Conservation (phyloP, 2,329 filamentous ascomycete species). For the Huntiella decipiens region DNA sequence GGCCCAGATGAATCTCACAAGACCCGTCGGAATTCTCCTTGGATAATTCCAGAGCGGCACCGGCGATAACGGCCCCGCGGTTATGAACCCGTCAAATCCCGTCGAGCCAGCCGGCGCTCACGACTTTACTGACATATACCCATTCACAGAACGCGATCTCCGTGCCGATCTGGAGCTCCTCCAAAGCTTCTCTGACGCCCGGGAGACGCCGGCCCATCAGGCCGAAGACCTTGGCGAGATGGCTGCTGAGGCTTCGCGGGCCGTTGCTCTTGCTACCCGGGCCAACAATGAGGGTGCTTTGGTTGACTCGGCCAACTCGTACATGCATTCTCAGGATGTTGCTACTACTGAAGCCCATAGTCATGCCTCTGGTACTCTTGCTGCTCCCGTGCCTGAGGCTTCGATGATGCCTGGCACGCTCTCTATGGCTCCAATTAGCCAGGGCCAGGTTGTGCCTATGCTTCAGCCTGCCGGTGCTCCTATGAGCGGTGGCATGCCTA, state of each 20-base stretch:
- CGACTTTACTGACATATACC: no score
- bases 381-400: conserved; percentile 12
- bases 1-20: no score
- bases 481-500: conserved; percentile 15
- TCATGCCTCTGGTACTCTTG: background rate
- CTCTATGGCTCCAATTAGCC: conserved; percentile 1
- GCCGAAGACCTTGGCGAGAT: conserved; percentile 1
- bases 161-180: conserved; percentile 9
- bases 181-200: conserved; percentile 7
- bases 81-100: no score
- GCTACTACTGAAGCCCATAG: background rate
- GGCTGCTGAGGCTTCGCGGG: conserved; percentile 6
- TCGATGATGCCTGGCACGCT: conserved; percentile 21
- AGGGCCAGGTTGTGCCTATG: background rate
- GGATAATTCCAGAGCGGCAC: no score
- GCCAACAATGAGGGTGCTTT: background rate
- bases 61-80: no score
- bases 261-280: background rate
- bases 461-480: background rate
- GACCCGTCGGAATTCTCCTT: no score
- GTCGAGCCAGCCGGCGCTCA: no score
- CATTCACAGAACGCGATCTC: background rate
- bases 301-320: background rate
- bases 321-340: background rate
- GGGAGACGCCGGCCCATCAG: background rate